Evolutionary conservation across 1,284 basidiomycete species (phyloP).

Genomic region (Cryptococcus floricola): DNA sequence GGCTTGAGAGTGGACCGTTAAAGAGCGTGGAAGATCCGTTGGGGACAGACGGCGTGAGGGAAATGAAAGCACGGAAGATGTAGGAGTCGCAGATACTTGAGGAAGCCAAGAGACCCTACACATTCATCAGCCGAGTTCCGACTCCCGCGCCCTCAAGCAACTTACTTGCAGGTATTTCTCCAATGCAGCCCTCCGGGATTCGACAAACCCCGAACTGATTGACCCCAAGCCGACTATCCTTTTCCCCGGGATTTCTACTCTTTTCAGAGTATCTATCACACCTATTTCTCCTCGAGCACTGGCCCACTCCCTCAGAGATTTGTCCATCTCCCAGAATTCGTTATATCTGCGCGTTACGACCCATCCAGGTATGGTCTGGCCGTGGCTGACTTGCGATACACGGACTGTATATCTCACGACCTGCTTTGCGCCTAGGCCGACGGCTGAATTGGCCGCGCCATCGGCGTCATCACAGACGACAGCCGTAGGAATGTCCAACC

Average conservation of each 20-base stretch:
- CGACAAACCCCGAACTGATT: constrained; percentile 72
- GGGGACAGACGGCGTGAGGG: constrained; percentile 51
- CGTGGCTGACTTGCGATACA: constrained; percentile 76
- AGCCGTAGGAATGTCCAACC: constrained; percentile 71
- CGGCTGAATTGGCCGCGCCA: constrained; percentile 43
- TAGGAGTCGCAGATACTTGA: constrained; percentile 74
- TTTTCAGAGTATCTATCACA: constrained; percentile 56
- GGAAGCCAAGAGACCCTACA: constrained; percentile 67
- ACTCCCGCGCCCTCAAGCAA: background rate
- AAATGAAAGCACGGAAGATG: constrained; percentile 80
- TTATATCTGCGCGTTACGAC: constrained; percentile 87
- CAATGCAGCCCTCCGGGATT: constrained; percentile 69
- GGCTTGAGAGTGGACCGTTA: constrained; percentile 28
- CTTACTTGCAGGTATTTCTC: constrained; percentile 85
- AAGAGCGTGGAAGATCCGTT: background rate
- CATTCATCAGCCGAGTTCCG: background rate
- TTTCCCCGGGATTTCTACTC: constrained; percentile 78
- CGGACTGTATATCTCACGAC: constrained; percentile 91
- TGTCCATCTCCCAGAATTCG: constrained; percentile 87
- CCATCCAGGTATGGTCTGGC: constrained; percentile 76
- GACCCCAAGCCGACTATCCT: constrained; percentile 65
- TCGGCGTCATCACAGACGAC: constrained; percentile 64
- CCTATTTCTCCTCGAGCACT: constrained; percentile 5
- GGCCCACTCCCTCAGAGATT: constrained; percentile 57
- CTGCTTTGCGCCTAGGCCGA: constrained; percentile 58